Evolutionary conservation across 2,329 filamentous ascomycete species (phyloP).

Genomic region (Colletotrichum lindemuthianum): DNA sequence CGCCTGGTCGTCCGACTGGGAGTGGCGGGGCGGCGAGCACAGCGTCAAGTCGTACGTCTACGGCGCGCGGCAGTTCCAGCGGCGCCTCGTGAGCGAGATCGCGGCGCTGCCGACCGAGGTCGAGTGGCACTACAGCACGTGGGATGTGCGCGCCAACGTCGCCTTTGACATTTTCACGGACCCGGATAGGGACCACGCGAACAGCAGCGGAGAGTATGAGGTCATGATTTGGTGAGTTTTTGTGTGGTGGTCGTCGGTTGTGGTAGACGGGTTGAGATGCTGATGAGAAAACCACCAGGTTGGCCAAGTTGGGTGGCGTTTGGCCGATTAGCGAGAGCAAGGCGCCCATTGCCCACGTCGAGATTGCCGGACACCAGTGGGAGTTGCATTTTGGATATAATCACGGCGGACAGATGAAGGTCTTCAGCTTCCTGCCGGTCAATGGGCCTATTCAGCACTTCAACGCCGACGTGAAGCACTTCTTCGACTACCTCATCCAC

Average conservation of each 20-base stretch:
- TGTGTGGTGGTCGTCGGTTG: not conserved
- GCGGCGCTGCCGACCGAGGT: constrained; percentile 46
- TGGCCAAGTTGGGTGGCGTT: constrained; percentile 67
- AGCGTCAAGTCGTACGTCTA: constrained; percentile 58
- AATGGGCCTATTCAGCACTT: constrained; percentile 56
- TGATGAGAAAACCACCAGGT: constrained; percentile 42
- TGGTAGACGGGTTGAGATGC: not conserved
- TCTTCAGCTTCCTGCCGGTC: constrained; percentile 58
- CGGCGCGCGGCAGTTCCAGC: constrained; percentile 46
- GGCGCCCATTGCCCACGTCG: constrained; percentile 33
- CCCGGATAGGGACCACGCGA: constrained; percentile 45
- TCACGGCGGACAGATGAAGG: constrained; percentile 56
- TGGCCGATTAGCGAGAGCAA: constrained; percentile 48
- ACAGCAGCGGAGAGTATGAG: constrained; percentile 61
- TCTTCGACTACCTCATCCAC: constrained; percentile 60
- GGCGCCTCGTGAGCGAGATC: constrained; percentile 46
- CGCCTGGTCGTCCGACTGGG: constrained; percentile 53
- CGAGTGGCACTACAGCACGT: constrained; percentile 57
- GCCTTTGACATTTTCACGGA: constrained; percentile 71
- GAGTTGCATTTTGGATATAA: constrained; percentile 66
- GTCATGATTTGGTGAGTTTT: constrained; percentile 69
- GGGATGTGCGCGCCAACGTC: constrained; percentile 64
- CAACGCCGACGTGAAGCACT: constrained; percentile 62
- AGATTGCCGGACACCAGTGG: constrained; percentile 50
- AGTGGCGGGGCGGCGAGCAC: constrained; percentile 50